phyloP scores from a whole-genome alignment of 148 eudicot genomes.

The Nepenthes gracilis region DNA sequence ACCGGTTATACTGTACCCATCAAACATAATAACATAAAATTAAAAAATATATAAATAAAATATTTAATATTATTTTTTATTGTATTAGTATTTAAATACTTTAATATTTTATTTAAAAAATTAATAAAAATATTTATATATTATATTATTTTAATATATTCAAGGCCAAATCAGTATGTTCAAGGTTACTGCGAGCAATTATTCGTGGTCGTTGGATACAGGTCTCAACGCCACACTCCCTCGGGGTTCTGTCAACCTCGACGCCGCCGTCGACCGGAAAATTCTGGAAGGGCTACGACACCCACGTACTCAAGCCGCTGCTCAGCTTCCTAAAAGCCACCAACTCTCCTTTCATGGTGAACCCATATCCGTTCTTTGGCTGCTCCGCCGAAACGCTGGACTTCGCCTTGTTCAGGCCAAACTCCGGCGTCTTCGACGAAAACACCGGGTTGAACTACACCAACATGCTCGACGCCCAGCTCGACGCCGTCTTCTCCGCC shows the following conservation, averaged over 20 bases:
- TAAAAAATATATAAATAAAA: no score
- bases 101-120: no score
- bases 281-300: conserved; percentile 46
- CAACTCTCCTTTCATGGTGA: conserved; percentile 51
- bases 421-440: conserved; percentile 32
- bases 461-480: conserved; percentile 55
- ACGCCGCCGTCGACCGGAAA: conserved; percentile 49
- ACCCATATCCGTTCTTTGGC: conserved; percentile 59
- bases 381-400: conserved; percentile 23
- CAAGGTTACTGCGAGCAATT: no score
- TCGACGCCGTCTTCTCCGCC: conserved; percentile 57
- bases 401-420: conserved; percentile 49
- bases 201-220: conserved; percentile 6
- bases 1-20: no score
- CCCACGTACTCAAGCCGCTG: conserved; percentile 37
- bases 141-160: no score
- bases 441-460: conserved; percentile 31
- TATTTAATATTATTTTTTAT: no score
- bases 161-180: no score
- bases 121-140: no score
- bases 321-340: conserved; percentile 38
- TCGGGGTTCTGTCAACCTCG: conserved; percentile 42
- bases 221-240: conserved; percentile 59
- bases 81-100: no score
- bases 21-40: no score